Evolutionary conservation across 805 yeast species (phyloP).

Genomic region (Saccharomycopsis selenospora): DNA sequence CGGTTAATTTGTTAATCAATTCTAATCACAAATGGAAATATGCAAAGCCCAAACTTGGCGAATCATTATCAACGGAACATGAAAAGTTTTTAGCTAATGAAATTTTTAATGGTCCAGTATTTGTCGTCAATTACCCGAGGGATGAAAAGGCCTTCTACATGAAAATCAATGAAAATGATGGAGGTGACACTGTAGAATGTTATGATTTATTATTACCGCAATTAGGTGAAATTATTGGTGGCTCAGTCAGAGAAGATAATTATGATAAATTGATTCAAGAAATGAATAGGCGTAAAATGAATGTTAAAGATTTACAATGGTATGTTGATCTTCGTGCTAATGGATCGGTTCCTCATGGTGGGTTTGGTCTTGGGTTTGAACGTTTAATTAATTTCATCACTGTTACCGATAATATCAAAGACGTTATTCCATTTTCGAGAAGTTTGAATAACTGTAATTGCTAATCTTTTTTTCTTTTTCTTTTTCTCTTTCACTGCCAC

Average conservation of each 20-base stretch:
- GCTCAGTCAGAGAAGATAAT: constrained; percentile 81
- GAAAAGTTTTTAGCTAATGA: constrained; percentile 84
- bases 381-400: constrained; percentile 67
- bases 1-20: constrained; percentile 46
- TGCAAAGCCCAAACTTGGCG: constrained; percentile 57
- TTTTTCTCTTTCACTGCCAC: no score
- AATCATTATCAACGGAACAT: constrained; percentile 70
- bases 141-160: constrained; percentile 85
- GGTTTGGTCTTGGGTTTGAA: constrained; percentile 94
- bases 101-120: constrained; percentile 62
- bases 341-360: constrained; percentile 92
- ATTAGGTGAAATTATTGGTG: constrained; percentile 91
- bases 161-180: constrained; percentile 43
- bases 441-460: constrained; percentile 49
- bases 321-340: constrained; percentile 63
- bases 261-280: constrained; percentile 39
- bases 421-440: constrained; percentile 82
- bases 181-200: constrained; percentile 67
- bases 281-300: constrained; percentile 52
- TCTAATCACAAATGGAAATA: constrained; percentile 33
- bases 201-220: constrained; percentile 86
- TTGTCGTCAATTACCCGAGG: constrained; percentile 82
- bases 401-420: constrained; percentile 74
- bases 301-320: constrained; percentile 61
- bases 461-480: no score